Base-by-base conservation (phyloP, 495 filamentous ascomycete genomes). In the Tuber brumale region DNA sequence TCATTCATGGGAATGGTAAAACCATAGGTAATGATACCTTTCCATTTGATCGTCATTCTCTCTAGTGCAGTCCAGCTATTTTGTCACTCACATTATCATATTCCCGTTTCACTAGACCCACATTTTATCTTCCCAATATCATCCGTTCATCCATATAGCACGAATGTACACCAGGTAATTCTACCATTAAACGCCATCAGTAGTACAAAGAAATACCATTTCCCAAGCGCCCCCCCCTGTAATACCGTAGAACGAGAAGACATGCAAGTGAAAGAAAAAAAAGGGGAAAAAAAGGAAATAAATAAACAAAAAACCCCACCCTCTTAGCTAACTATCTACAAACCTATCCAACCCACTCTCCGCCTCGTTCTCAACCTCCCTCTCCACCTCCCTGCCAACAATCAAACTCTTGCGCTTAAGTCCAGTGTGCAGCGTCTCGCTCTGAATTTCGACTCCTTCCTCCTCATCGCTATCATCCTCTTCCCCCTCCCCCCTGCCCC, bases 301-400 rank as follows among this genome's bases (percentile, higher is more conserved):
- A 37, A 41, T 14, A 76, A 39, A 39, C 37, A 39, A 39, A 39
- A 27, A 35, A 0, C n/a, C 18, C 14, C 12, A 45, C 23, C 48
- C 23, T 57, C 48, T 3, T n/a, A 57, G 10, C 48, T 81, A 82
- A 72, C 70, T 82, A 70, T 82, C 76, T 39, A 82, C 77, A 80
- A 83, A 83, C 72, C 75, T 72, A 74, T 78, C 81, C 71, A 78
- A 70, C 31, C 57, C 77, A 66, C 70, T 42, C 1, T 48, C 48
- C 4, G 16, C 44, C 43, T 73, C 72, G 66, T 51, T 31, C 44
- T 74, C 80, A n/a, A 66, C 18, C 51, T 76, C 41, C 43, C 77
- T 27, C 37, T 80, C 81, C 45, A 71, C 71, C 31, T 46, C 79
- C 16, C 31, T 61, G 0, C 74, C 48, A 42, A 71, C 48, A 21